Base-by-base conservation (phyloP, 208 protist species). In the Lotmaria passim region DNA sequence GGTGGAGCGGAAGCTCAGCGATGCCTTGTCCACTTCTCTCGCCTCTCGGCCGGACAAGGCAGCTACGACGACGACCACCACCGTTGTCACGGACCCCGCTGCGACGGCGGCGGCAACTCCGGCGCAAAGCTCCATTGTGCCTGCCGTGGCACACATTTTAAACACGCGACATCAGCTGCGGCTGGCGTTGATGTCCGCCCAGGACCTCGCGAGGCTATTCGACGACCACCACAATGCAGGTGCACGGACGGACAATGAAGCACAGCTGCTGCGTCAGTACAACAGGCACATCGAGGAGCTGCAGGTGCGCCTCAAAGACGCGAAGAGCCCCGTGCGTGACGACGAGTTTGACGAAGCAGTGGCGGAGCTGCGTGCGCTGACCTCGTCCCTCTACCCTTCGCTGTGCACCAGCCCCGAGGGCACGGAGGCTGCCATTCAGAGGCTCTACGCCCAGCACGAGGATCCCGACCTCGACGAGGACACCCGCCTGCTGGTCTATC, bases 381-480 rank as follows among this genome's bases (percentile, higher is more conserved):
- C 86, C 1, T 74, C 77, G 41, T 23, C 51, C 8, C 68, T 93
- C 12, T 92, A 83, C 52, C 80, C 87, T 1, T 39, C 43, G 10
- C 55, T 81, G n/a, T 93, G 86, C 74, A 82, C 68, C 34, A 56
- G 79, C 66, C 11, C 57, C 1, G 51, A 72, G 17, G 72, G 71
- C 43, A 39, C 28, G 5, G 66, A 73, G 23, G 77, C 74, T 0
- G 86, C 83, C 7, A 81, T 87, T 11, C 46, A 80, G 31, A n/a
- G 44, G 19, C 76, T 95, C 26, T 86, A 86, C 57, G 30, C 34
- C 12, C 84, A 82, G 39, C 64, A 84, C 43, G 85, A 93, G 30
- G 82, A 91, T 69, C 90, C 90, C 36, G 82, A 91, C 17, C 66
- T 93, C 31, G 78, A 84, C 56, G 90, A 96, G 64, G 81, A 89